Evolutionary conservation across 192 early-diverging fungal genomes (phyloP), one percentile per base, ranked within the genome.

Genomic region (Rhizophagus prolifer): DNA sequence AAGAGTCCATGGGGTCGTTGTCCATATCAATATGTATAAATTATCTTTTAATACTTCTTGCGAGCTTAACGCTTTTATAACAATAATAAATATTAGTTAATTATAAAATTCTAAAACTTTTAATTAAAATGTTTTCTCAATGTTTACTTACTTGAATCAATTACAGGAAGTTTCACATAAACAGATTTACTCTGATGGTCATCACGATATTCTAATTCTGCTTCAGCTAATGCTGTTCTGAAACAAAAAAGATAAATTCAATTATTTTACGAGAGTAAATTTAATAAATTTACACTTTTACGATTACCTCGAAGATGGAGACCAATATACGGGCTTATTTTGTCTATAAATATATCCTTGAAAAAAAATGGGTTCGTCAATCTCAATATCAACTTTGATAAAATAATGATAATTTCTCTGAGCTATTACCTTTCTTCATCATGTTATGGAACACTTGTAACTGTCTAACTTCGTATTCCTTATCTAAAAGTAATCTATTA

Each of bases 321-420:
- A 94, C 92, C 92, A 94, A 78, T 91, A 93, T 4, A 94, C 93
- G 1, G 93, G 93, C 72, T 92, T 92, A 81, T 90, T 86, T 76
- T 91, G 91, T 14, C 93, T 86, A 70, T 92, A 92, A 26, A 94
- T 92, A 28, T 90, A 88, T 9, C 90, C 90, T 75, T 58, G n/a
- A 59, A 66, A 34, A 34, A 66, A 31, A 65, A 36, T 26, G 28
- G 4, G 30, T 3, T 28, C 2, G 31, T 30, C 10, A 14, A 3
- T 9, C 12, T 64, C 16, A 64, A 13, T 66, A 23, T 10, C 21
- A 10, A n/a, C 3, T 25, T n/a, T 3, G 5, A 10, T 3, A 9
- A 38, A 19, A 67, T 36, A 36, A 0, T 8, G 7, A 36, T 36
- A 8, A 44, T 19, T 36, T 38, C 19, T 36, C 16, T 0, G 9